A percentile compares a stretch with the other conserved stretches of the same genome.
Conservation (phyloP, 2,329 filamentous ascomycete genomes). For the Neophaeococcomyces mojaviensis region DNA sequence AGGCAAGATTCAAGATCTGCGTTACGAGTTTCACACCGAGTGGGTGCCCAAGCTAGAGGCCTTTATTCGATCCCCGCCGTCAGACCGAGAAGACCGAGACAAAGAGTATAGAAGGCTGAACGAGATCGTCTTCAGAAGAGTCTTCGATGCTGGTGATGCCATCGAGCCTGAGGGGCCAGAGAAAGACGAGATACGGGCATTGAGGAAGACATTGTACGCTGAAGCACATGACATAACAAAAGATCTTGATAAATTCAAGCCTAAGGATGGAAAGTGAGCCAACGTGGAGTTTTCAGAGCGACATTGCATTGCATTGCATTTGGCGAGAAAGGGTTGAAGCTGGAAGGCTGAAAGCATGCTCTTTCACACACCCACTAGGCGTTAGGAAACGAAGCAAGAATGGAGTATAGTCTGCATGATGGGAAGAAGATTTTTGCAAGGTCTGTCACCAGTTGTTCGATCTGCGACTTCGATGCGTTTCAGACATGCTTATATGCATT, state of each 20-base stretch:
- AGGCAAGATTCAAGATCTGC: constrained; percentile 33
- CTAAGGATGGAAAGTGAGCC: background rate
- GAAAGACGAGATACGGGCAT: constrained; percentile 47
- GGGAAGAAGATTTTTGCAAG: no score
- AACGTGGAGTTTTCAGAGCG: no score
- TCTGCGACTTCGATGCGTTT: no score
- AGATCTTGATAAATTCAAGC: constrained; percentile 21
- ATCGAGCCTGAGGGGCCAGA: constrained; percentile 60
- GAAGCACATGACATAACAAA: constrained; percentile 35
- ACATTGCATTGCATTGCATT: no score
- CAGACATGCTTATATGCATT: no score
- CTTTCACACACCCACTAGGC: no score
- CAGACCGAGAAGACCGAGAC: constrained; percentile 32
- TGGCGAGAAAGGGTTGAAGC: no score
- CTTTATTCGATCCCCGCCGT: constrained; percentile 34
- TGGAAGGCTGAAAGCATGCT: no score
- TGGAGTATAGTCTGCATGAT: no score
- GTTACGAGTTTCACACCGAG: constrained; percentile 30
- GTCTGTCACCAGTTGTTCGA: no score
- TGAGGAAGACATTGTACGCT: constrained; percentile 38
- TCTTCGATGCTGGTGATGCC: constrained; percentile 55
- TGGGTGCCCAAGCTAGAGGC: constrained; percentile 33
- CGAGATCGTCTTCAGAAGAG: constrained; percentile 37
- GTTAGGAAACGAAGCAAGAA: no score
- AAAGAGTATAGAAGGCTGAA: constrained; percentile 38